Evolutionary conservation across 106 monocot genomes (phyloP), one percentile per base, ranked within the genome.

Genomic region (Allium fistulosum): DNA sequence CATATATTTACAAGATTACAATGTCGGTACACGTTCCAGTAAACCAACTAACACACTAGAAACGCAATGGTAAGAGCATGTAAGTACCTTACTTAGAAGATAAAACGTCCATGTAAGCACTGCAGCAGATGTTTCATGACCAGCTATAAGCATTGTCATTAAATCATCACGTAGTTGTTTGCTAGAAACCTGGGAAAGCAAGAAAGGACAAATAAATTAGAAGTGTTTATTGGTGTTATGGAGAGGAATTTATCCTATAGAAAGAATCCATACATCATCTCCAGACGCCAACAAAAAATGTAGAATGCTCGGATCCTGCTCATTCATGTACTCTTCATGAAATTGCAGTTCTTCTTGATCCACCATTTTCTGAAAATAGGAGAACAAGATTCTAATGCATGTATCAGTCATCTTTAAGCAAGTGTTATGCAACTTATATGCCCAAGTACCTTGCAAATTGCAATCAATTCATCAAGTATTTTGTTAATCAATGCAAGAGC

Each of bases 291-390:
- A 77, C 45, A 99, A 81, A 76, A 99, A 99, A 71, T 83, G 92
- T 67, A 99, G 92, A 80, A 99, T 99, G 80, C 97, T 99, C 62
- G 97, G 97, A 85, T 99, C 97, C 80, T 92, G 78, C 73, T 99
- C 97, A 49, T 99, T 99, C 82, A 99, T 83, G 75, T 92, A 92
- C 56, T 99, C 97, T 61, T 99, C 92, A 64, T 86, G 75, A 83
- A 99, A 99, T 70, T 92, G 92, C 58, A 99, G 71, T 28, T 92
- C 86, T 63, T 99, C 97, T 76, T 99, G 69, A 28, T 99, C 97
- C 8, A 99, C 92, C 89, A 99, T 85, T 69, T 82, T 84, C 92
- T 99, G 84, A 28, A 0, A 28, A 67, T 17, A 68, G 26, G n/a
- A 69, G 57, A 46, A 22, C 27, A 45, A 37, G 57, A 45, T 22